Evolutionary conservation across 2,329 filamentous ascomycete species (phyloP), one percentile per base, ranked within the genome.

Genomic region (Coniochaeta sp.): DNA sequence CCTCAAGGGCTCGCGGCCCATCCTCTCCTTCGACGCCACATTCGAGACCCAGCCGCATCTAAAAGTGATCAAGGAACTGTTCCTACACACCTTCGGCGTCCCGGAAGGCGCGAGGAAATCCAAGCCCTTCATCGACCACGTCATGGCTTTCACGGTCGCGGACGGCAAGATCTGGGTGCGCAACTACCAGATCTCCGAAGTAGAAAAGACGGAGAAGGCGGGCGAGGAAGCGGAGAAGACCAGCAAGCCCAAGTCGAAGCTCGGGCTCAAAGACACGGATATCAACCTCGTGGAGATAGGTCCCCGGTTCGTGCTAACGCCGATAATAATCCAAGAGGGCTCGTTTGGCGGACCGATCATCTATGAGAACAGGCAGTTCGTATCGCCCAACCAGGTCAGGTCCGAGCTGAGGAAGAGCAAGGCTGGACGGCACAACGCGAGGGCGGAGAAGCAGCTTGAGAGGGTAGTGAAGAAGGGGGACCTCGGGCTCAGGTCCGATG

Each of bases 351-450:
- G 95, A 0, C 93, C 95, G 3, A 91, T 98, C 65, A 96, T 99
- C 70, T 99, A 96, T 77, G 91, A 98, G 80, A 98, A 98, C 79
- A 95, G 91, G 81, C 89, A 96, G 73, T 99, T 96, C 69, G 90
- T 99, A 59, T 95, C 89, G 66, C 95, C 95, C 10, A 99, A 99
- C 83, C 91, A 97, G 76, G 86, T 98, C 64, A 83, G 95, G 65
- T 81, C 91, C 44, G 95, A 98, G 64, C 74, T 96, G 66, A 82
- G 91, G 67, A 80, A 85, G 74, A 80, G 83, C 66, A 92, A 91
- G 79, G 91, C 93, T 0, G 83, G 85, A 56, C 86, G 86, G 66
- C 93, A 96, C 77, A 90, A 90, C 66, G 81, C 82, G 60, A 83
- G 95, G 62, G 85, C 87, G 32, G 92, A 96, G 71, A 86, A 89